phyloP scores from a whole-genome alignment of 202 grass and related monocot genomes.

The Schoenoplectus triqueter region DNA sequence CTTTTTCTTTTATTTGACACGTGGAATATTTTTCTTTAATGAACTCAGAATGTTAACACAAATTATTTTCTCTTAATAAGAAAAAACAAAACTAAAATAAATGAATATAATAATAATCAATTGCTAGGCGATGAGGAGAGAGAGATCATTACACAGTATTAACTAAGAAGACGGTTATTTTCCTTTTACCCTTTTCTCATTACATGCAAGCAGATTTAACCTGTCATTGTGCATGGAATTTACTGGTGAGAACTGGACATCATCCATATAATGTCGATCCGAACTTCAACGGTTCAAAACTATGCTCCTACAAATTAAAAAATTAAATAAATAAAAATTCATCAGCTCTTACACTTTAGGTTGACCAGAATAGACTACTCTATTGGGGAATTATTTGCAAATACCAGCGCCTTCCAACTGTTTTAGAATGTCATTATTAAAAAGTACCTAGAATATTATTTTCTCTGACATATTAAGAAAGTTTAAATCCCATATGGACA shows the following conservation, averaged over 20 bases:
- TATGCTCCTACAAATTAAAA: slow-evolving; percentile 13
- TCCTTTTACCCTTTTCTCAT: slow-evolving; percentile 11
- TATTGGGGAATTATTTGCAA: background rate
- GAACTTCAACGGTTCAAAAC: slow-evolving; percentile 11
- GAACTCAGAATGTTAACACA: background rate
- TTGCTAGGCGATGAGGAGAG: background rate
- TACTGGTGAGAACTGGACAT: background rate
- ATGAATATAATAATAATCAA: slow-evolving; percentile 7
- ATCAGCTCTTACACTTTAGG: background rate
- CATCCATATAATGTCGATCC: background rate
- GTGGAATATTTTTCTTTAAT: background rate
- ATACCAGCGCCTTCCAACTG: background rate
- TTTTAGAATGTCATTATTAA: background rate
- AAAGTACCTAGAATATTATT: slow-evolving; percentile 2
- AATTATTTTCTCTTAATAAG: slow-evolving; percentile 19
- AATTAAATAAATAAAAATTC: background rate
- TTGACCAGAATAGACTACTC: background rate
- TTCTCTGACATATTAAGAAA: background rate
- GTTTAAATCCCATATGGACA: background rate
- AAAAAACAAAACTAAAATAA: background rate
- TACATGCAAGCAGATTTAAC: slow-evolving; percentile 25
- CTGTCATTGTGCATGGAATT: background rate
- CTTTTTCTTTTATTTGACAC: too few relatives aligned
- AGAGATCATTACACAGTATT: background rate
- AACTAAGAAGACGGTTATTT: background rate